Evolutionary conservation across 495 filamentous ascomycete species (phyloP), one percentile per base, ranked within the genome.

Genomic region (Podospora comata): DNA sequence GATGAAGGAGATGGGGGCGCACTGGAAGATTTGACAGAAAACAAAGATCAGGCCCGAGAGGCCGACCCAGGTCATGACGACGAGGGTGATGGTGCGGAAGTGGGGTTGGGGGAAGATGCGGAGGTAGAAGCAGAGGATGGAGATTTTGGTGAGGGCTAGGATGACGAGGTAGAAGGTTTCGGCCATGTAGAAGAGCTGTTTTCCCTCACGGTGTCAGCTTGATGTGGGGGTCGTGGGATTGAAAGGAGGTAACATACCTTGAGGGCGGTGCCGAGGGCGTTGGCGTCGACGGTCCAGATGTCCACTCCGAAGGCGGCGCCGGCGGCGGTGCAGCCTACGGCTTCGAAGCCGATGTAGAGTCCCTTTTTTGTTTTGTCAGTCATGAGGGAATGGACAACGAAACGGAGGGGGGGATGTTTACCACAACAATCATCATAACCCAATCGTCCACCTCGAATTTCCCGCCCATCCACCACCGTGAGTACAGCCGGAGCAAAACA

Each of bases 41-140:
- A 77, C 68, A 59, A 76, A 76, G n/a, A 75, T 68, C 48, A 76
- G 20, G 26, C 76, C 72, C n/a, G 77, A 74, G 6, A 72, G 23
- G 32, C 64, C 26, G 56, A 78, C 79, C 58, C 79, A 68, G n/a
- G 59, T 71, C 67, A 84, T 80, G 62, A 78, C 66, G 7, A 67
- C 62, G 59, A 73, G 79, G 4, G 76, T 73, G 28, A 72, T 69
- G 34, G 76, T 71, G 34, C 79, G 81, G 57, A 85, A 81, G 1
- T 68, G 74, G 2, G 66, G 59, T 30, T 80, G 76, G 53, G 80
- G 79, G 64, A 85, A 85, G 59, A 85, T 79, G 44, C 82, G 82
- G 27, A 85, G 76, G 73, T 85, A 85, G 72, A 85, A 84, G 69
- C 77, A 78, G 9, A 85, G 79, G 44, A 85, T 81, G 54, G 81